A percentile compares a stretch with the other conserved stretches of the same genome.
phyloP scores from a whole-genome alignment of 1,139 yeast genomes.

The Sugiyamaella neomexicana region DNA sequence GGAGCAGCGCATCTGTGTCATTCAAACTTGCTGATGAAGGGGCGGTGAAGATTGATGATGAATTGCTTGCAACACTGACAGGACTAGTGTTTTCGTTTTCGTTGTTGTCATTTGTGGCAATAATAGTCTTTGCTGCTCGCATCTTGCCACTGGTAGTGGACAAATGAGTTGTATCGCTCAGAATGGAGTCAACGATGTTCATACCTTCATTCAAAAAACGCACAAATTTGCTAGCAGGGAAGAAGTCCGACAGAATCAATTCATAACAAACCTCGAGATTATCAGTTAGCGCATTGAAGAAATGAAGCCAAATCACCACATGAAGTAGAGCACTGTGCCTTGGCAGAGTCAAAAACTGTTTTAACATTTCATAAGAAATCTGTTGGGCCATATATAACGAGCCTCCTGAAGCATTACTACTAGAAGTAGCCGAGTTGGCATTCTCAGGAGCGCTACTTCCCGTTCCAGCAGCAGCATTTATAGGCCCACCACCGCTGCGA shows the following conservation, averaged over 20 bases:
- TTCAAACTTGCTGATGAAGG: neutral
- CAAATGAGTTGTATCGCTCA: neutral
- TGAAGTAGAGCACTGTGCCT: constrained; percentile 27
- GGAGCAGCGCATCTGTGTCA: constrained; percentile 1
- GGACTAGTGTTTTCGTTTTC: neutral
- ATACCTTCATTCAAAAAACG: constrained; percentile 24
- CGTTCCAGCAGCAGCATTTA: neutral
- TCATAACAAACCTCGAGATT: constrained; percentile 18
- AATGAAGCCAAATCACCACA: constrained; percentile 32
- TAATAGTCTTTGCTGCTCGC: neutral
- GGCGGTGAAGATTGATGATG: neutral
- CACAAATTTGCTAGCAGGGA: constrained; percentile 25
- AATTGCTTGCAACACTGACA: neutral
- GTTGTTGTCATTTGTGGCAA: neutral
- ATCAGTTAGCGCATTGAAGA: constrained; percentile 29
- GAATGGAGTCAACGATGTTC: neutral
- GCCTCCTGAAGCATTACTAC: constrained; percentile 2
- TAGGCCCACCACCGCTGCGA: constrained; percentile 1
- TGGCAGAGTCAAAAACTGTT: constrained; percentile 18
- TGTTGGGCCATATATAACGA: constrained; percentile 15
- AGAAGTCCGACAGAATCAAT: constrained; percentile 18
- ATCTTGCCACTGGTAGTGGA: neutral
- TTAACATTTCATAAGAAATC: constrained; percentile 23
- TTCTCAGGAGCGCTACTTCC: neutral
- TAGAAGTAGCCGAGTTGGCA: neutral